Conservation (phyloP, 1,284 basidiomycete genomes). For the Anthracocystis walkeri region DNA sequence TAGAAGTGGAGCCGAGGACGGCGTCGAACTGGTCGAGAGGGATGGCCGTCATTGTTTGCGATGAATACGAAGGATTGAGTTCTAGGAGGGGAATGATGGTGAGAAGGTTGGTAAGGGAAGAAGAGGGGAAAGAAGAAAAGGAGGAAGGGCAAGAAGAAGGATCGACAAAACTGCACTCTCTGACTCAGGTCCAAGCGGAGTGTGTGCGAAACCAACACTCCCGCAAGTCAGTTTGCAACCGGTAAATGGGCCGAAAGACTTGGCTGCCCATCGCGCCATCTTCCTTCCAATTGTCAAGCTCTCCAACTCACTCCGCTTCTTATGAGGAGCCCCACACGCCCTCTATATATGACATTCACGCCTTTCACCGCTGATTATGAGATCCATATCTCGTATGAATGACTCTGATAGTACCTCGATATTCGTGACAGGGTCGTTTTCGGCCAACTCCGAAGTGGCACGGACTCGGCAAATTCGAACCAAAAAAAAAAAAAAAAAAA, state of each 20-base stretch:
- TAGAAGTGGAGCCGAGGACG: conserved; percentile 54
- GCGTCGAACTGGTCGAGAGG: conserved; percentile 44
- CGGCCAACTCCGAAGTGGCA: conserved; percentile 36
- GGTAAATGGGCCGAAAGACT: conserved; percentile 1
- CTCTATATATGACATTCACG: neutral
- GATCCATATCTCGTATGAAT: no score
- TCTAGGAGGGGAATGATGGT: neutral
- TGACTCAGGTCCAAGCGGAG: neutral
- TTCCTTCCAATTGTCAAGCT: neutral
- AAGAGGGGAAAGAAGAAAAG: neutral
- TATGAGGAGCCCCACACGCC: neutral
- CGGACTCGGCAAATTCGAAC: neutral
- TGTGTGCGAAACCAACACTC: neutral
- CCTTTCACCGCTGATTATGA: no score
- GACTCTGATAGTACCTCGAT: no score
- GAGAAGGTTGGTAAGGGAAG: neutral
- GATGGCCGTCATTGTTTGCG: conserved; percentile 37
- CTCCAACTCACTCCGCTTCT: no score
- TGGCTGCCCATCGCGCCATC: neutral
- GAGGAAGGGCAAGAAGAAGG: neutral
- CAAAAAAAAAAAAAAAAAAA: neutral
- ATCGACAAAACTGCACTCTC: neutral
- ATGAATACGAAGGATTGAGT: neutral
- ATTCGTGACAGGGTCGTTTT: neutral
- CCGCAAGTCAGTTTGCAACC: neutral